Conservation (phyloP, 495 filamentous ascomycete genomes). For the Penicillium desertorum region DNA sequence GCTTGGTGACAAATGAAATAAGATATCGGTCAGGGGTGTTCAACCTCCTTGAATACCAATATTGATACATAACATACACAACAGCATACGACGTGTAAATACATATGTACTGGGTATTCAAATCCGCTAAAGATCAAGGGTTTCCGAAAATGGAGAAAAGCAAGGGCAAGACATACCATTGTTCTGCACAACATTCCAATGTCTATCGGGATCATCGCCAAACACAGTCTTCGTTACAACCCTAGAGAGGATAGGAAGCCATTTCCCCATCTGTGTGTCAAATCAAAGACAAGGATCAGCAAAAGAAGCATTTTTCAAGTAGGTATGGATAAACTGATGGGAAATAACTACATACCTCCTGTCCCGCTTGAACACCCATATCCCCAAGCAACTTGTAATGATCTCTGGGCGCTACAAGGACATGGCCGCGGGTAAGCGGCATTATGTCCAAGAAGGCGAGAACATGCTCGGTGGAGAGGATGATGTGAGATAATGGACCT, state of each 20-base stretch:
- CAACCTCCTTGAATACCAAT: slow-evolving; percentile 9
- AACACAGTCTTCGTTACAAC: slow-evolving; percentile 59
- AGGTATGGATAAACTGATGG: slow-evolving; percentile 6
- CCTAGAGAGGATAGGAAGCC: slow-evolving; percentile 71
- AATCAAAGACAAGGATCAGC: slow-evolving; percentile 6
- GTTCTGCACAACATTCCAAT: slow-evolving; percentile 90
- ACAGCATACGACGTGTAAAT: not conserved
- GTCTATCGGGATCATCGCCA: slow-evolving; percentile 35
- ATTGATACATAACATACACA: not conserved
- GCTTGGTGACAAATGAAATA: not conserved
- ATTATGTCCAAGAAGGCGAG: slow-evolving; percentile 90
- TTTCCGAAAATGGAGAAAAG: slow-evolving; percentile 5
- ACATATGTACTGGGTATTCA: no score
- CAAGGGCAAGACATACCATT: slow-evolving; percentile 58
- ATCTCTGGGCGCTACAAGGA: slow-evolving; percentile 68
- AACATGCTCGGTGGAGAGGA: slow-evolving; percentile 70
- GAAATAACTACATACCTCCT: slow-evolving; percentile 42
- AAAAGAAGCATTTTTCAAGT: not conserved
- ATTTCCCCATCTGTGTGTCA: slow-evolving; percentile 55
- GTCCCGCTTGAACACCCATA: slow-evolving; percentile 52
- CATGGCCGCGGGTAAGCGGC: slow-evolving; percentile 75
- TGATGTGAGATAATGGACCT: slow-evolving; percentile 56
- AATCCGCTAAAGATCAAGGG: not conserved
- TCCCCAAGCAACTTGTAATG: slow-evolving; percentile 75
- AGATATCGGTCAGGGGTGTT: not conserved